Evolutionary conservation across 2,329 filamentous ascomycete genomes (phyloP), one percentile per base, ranked within the genome.

Genomic region (Epichloe hybrida): DNA sequence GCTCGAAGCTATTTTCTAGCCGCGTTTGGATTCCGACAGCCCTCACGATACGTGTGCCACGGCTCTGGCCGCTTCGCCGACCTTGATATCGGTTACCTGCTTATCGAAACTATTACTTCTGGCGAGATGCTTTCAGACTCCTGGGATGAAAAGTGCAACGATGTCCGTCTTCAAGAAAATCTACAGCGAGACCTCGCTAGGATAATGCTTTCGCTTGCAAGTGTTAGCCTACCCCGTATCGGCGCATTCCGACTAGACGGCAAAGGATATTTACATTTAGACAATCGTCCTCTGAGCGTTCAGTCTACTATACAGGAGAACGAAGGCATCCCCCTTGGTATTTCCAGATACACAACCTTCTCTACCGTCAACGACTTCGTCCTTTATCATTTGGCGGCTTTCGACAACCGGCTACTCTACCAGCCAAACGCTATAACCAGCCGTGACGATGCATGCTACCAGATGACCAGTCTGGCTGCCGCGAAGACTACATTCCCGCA

Each of bases 161-260:
- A 45, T 17, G 5, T 8, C 27, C 50, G 49, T 34, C 55, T 55
- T 21, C 53, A 53, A 48, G 38, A 46, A 15, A 64, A 60, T 9
- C 55, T 67, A 12, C 64, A 67, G 51, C 55, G 53, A 54, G 59
- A 57, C 42, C 54, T 67, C 48, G 55, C 60, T 11, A 56, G 55
- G 31, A 54, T 62, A 34, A 61, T 65, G 41, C 52, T 66, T n/a
- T 60, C 60, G 3, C 57, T 66, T 7, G 58, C 62, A 11, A 58
- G 56, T n/a, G 38, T 63, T 27, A 59, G 57, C 15, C 59, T 59
- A 36, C 55, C 60, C 5, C 58, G 58, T 13, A 62, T 66, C 31
- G 62, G 57, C 12, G 42, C 61, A 21, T 63, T 62, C 41, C 51
- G 53, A 3, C 58, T 64, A 54, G 52, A 58, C 50, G 52, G 65